Evolutionary conservation across 148 eudicot species (phyloP), one percentile per base, ranked within the genome.

Genomic region (Nyssa sinensis): DNA sequence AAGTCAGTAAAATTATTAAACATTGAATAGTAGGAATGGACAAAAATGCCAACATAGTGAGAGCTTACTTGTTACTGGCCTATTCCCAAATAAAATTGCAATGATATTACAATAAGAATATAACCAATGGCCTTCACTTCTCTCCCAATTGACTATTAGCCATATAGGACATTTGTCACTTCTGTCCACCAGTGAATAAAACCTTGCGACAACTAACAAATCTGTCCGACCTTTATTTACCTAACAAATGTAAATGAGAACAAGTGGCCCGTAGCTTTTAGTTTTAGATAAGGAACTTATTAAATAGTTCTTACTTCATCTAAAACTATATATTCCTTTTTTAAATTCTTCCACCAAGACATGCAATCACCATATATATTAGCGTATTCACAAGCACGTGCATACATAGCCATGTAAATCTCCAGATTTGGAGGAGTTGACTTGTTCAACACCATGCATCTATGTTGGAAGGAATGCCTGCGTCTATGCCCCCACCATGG

Each of bases 1-100:
- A 4, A 34, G 63, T 27, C 4, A 5, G 19, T 13, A 35, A 14
- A 24, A 33, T 62, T 34, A 13, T 14, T 60, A 25, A 35, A 71
- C 66, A 31, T 32, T 33, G 51, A 69, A 32, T 25, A 12, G 44
- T 70, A 55, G 63, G 3, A 33, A 70, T 53, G 63, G 64, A 57
- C 64, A 13, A 33, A 33, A 33, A 58, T 70, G 32, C 32, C 59
- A 21, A 53, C 17, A 16, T 6, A 53, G 59, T 53, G 24, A 13
- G 16, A 44, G 51, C 51, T 44, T 44, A 17, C 51, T 37, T 37
- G 44, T 11, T 37, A 37, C 44, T 37, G 10, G 44, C 44, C 14
- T 44, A 44, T 17, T 44, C 51, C 2, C 9, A 41, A 41, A 41
- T 1, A 37, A 37, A n/a, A n/a, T 8, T 37, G 5, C 8, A 8